These are phyloP conservation scores for Aspergillus haitiensis DNA, from an alignment of 495 filamentous ascomycete genomes.

Conservation along the genomic window DNA sequence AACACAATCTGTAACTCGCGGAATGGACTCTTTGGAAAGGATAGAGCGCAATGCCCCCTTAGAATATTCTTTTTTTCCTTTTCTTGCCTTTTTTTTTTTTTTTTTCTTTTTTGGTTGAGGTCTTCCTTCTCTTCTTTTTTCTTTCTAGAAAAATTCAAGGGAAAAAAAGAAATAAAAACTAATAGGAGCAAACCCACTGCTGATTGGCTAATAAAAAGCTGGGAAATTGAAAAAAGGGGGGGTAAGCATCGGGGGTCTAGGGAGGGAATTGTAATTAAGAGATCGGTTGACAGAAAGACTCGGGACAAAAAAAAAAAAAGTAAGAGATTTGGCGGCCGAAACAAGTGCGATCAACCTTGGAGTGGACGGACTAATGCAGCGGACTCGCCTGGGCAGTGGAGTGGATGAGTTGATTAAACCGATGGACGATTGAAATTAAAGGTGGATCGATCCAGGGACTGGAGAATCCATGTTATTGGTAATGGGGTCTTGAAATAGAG, in stretches of 20 bases:
- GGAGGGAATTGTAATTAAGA: slow-evolving; percentile 7
- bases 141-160: slow-evolving; percentile 11
- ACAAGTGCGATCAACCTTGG: slow-evolving; percentile 39
- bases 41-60: no score
- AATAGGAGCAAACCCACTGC: background rate
- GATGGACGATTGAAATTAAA: slow-evolving; percentile 3
- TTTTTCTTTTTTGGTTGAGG: background rate
- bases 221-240: background rate
- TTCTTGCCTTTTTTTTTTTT: background rate
- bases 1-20: no score
- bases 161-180: slow-evolving; percentile 5
- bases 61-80: background rate
- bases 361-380: slow-evolving; percentile 37
- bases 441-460: background rate
- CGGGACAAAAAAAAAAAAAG: slow-evolving; percentile 24
- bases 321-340: slow-evolving; percentile 37
- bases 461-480: slow-evolving; percentile 2
- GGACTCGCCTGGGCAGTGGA: slow-evolving; percentile 22
- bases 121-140: background rate
- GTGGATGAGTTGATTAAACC: slow-evolving; percentile 8
- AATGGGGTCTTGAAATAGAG: background rate
- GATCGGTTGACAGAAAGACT: slow-evolving; percentile 28
- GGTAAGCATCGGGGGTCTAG: background rate
- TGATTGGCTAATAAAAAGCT: slow-evolving; percentile 6
- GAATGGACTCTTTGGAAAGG: no score